Evolutionary conservation across 2,329 filamentous ascomycete genomes (phyloP), one percentile per base, ranked within the genome.

Genomic region (Monosporascus sp.): DNA sequence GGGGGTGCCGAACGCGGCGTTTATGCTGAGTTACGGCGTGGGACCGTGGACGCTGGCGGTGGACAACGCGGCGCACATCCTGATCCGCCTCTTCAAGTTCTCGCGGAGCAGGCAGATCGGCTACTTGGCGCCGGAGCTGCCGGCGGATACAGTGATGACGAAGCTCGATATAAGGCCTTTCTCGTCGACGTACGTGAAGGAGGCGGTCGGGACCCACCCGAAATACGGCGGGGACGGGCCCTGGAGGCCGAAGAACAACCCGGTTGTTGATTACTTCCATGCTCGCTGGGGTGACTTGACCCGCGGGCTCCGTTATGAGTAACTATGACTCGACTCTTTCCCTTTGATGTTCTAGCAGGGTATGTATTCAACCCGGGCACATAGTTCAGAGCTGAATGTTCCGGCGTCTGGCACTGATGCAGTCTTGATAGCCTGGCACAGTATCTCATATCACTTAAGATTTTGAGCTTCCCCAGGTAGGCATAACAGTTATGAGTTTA

Each of bases 21-120:
- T 82, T 60, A 73, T 82, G 16, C 71, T 84, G 11, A 85, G 85
- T 3, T 88, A 86, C 65, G 75, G 76, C 27, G 78, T 83, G 41
- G 77, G 77, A 0, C 76, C 78, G 0, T 88, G 85, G 84, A 87
- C 84, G 0, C 71, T 86, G 0, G 82, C 82, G 1, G 77, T 79
- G 0, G 84, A 88, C 54, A 74, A 74, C 0, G 78, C 78, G 2
- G 74, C 74, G 0, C 70, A 71, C 26, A 70, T 83, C 1, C 68
- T 80, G 5, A 70, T 74, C 1, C 73, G 82, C 0, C 64, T 86
- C 5, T 60, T 83, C 51, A 75, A 75, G 5, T 61, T 73, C 50
- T 80, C 85, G 76, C 59, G 70, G 14, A 65, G 71, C 6, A 70
- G 75, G 11, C 70, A 71, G 0, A 68, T 73, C 5, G 68, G 65